A percentile compares a stretch with the other conserved stretches of the same genome.
Conservation (phyloP, 2,329 filamentous ascomycete species). For the Penicillium sp. region DNA sequence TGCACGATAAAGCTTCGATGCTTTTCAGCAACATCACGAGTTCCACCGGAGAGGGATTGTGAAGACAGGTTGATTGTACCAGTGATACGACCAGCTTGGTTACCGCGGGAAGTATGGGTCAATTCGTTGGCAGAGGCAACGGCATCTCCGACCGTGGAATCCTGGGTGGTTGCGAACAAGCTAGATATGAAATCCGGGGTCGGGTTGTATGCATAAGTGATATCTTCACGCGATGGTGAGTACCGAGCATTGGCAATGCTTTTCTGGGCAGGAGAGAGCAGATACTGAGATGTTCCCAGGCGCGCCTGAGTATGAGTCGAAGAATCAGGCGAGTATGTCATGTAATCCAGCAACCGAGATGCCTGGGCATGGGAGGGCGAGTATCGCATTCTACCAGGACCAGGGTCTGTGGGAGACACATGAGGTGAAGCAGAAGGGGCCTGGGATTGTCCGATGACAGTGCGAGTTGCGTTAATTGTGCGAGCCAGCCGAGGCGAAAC, state of each 20-base stretch:
- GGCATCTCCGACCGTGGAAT: not conserved
- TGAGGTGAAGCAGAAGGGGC: not conserved
- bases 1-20: conserved; percentile 2
- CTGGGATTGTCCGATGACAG: not conserved
- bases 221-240: not conserved
- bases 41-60: not conserved
- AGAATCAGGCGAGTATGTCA: not conserved
- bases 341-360: not conserved
- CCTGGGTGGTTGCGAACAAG: not conserved
- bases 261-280: not conserved
- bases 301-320: too few relatives aligned
- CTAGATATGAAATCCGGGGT: not conserved
- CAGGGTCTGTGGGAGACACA: not conserved
- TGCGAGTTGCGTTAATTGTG: not conserved
- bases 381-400: not conserved
- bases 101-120: too few relatives aligned
- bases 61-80: not conserved
- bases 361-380: not conserved
- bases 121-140: not conserved
- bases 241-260: not conserved
- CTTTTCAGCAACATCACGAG: not conserved
- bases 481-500: not conserved
- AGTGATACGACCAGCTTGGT: not conserved
- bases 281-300: not conserved
- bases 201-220: not conserved